Base-by-base conservation (phyloP, 2,329 filamentous ascomycete species). In the Penicillium olsonii region DNA sequence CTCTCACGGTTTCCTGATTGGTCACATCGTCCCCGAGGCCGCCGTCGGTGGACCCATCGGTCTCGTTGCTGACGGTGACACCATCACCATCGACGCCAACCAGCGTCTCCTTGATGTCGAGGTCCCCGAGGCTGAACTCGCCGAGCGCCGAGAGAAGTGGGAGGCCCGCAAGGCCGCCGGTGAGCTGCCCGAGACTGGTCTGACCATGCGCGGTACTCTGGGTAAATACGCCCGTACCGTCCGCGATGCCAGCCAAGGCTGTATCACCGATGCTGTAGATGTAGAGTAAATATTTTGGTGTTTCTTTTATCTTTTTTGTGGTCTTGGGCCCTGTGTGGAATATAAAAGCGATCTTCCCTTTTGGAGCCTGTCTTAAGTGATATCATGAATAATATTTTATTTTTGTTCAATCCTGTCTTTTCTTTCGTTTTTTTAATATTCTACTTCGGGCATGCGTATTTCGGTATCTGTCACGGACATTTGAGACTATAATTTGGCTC, bases 1-100 rank as follows among this genome's bases (percentile, higher is more conserved):
- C 1, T 87, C 82, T 42, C 92, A 96, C 69, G 90, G 90, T 0
- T 95, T 95, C 71, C 92, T 95, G 62, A 89, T 96, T 11, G 92
- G 92, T 2, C 92, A 96, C 72, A 87, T 95, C 54, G 89, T 92
- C 34, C 90, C 90, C 20, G 90, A 95, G 74, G 90, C 90, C 8
- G 86, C 89, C 66, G 88, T 88, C 57, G 90, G 90, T 42, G 90
- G 90, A 0, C 90, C 90, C 2, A 94, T 95, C 54, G 90, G 83
- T 12, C 79, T 95, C 10, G 87, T 94, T n/a, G 70, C 81, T 60
- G 86, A 95, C 59, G 90, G 90, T 20, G 90, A 95, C 67, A 79
- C 79, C 50, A 87, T 95, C 59, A 83, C 85, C 41, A 95, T 95
- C 52, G 89, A 95, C 63, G 88, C 90, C 0, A 87, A 92, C 69